These are phyloP conservation scores for Pouteria campechiana DNA, from an alignment of 179 eudicot species.

Conservation along the genomic window DNA sequence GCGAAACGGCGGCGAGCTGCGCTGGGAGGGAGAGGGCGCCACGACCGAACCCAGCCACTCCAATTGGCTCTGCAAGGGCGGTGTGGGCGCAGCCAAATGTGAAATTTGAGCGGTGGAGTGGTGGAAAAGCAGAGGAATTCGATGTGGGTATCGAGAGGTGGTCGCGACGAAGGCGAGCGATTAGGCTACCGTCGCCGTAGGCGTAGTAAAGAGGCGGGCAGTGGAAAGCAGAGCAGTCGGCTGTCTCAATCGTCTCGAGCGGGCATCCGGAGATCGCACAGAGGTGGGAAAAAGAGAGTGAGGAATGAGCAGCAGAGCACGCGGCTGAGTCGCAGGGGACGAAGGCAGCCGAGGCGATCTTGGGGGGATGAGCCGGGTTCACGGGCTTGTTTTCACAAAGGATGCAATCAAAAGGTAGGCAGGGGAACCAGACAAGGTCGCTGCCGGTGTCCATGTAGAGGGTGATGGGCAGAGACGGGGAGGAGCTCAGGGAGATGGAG, in stretches of 20 bases:
- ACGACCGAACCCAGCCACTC: constrained; percentile 90
- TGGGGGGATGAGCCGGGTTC: constrained; percentile 26
- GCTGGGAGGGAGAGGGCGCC: constrained; percentile 73
- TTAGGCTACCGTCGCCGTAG: constrained; percentile 78
- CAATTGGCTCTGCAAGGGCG: constrained; percentile 72
- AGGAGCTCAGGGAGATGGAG: constrained; percentile 39
- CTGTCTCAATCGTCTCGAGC: constrained; percentile 43
- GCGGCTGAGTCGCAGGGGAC: constrained; percentile 59
- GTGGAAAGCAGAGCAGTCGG: constrained; percentile 30
- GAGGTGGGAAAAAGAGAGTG: constrained; percentile 57
- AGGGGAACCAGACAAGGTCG: constrained; percentile 93
- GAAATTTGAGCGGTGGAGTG: constrained; percentile 33
- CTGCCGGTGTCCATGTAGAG: constrained; percentile 97
- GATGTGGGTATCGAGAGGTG: constrained; percentile 36
- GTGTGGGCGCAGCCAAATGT: constrained; percentile 72
- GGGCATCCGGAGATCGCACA: constrained; percentile 80
- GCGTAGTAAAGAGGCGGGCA: constrained; percentile 85
- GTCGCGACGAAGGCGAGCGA: constrained; percentile 43
- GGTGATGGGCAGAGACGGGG: constrained; percentile 26
- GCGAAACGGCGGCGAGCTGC: constrained; percentile 48
- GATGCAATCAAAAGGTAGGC: constrained; percentile 70
- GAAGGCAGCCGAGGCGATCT: constrained; percentile 25
- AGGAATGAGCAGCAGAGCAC: constrained; percentile 63
- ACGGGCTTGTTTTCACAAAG: constrained; percentile 69
- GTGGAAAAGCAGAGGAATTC: too few relatives aligned